Conservation (phyloP, 768 basidiomycete genomes). For the Boletus rufocinnamomeus region DNA sequence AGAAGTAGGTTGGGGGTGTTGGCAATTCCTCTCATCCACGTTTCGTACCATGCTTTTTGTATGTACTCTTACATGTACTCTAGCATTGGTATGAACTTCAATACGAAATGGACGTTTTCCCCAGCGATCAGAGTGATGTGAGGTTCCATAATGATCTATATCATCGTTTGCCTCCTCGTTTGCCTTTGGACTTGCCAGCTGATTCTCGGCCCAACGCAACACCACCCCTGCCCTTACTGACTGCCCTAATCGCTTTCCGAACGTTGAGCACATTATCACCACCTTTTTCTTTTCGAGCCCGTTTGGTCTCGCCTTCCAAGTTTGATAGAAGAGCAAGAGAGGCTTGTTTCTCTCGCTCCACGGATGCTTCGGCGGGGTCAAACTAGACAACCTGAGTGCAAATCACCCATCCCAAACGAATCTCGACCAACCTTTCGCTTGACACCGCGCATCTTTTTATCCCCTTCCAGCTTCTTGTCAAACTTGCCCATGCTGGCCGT, state of each 20-base stretch:
- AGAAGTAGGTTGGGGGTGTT: conserved; percentile 17
- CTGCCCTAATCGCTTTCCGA: conserved; percentile 82
- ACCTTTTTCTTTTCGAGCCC: conserved; percentile 45
- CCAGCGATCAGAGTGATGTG: too few relatives aligned
- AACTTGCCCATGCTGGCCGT: conserved; percentile 97
- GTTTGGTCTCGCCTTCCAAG: conserved; percentile 71
- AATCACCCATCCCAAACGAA: neutral
- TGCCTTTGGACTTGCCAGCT: conserved; percentile 27
- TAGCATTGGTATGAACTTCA: conserved; percentile 13
- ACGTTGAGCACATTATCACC: conserved; percentile 69
- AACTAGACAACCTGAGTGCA: conserved; percentile 54
- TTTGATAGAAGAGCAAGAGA: conserved; percentile 76
- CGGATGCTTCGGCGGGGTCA: conserved; percentile 73
- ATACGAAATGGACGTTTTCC: conserved; percentile 9
- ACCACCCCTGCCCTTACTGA: conserved; percentile 69
- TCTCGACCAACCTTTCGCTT: conserved; percentile 80
- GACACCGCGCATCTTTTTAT: conserved; percentile 82
- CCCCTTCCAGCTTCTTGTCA: conserved; percentile 87
- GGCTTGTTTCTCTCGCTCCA: conserved; percentile 65
- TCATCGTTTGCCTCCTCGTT: conserved; percentile 34
- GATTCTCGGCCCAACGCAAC: conserved; percentile 53
- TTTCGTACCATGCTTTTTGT: conserved; percentile 22
- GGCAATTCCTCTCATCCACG: neutral
- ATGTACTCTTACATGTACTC: conserved; percentile 22
- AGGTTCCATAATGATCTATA: neutral